Conservation (phyloP, 169 alveolate species). For the Cyclospora cayetanensis region DNA sequence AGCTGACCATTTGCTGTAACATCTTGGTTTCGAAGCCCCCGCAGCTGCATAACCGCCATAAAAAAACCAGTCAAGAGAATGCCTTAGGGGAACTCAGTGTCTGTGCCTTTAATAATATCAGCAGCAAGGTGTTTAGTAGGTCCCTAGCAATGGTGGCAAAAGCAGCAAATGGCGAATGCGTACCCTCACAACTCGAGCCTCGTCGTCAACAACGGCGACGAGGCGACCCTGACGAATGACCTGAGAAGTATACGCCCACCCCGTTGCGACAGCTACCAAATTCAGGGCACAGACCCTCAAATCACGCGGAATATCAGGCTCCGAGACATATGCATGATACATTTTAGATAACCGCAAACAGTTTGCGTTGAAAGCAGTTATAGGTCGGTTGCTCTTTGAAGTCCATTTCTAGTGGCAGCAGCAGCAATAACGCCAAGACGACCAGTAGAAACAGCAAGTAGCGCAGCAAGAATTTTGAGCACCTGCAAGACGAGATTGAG, state of each 20-base stretch:
- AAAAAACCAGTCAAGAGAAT: not conserved
- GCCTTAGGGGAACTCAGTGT: not conserved
- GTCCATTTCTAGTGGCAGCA: not conserved
- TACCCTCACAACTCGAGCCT: constrained; percentile 29
- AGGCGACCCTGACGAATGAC: constrained; percentile 24
- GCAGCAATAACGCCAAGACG: not conserved
- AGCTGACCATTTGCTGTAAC: constrained; percentile 25
- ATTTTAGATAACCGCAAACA: too few relatives aligned
- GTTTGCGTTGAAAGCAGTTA: too few relatives aligned
- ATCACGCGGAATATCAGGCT: too few relatives aligned
- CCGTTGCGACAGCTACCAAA: too few relatives aligned
- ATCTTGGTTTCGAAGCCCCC: not conserved
- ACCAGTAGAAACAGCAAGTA: constrained; percentile 4
- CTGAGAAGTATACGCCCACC: not conserved
- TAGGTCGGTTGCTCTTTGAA: not conserved
- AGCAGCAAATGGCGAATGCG: not conserved
- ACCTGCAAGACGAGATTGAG: constrained; percentile 28
- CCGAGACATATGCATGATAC: too few relatives aligned
- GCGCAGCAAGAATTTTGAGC: not conserved
- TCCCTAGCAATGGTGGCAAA: not conserved
- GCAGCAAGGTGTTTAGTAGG: too few relatives aligned
- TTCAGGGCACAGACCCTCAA: too few relatives aligned
- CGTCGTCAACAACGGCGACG: constrained; percentile 38
- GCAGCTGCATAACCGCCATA: constrained; percentile 21
- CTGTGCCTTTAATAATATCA: not conserved